Evolutionary conservation across 2,329 filamentous ascomycete genomes (phyloP).

Genomic region (Proliferodiscus dingleyae): DNA sequence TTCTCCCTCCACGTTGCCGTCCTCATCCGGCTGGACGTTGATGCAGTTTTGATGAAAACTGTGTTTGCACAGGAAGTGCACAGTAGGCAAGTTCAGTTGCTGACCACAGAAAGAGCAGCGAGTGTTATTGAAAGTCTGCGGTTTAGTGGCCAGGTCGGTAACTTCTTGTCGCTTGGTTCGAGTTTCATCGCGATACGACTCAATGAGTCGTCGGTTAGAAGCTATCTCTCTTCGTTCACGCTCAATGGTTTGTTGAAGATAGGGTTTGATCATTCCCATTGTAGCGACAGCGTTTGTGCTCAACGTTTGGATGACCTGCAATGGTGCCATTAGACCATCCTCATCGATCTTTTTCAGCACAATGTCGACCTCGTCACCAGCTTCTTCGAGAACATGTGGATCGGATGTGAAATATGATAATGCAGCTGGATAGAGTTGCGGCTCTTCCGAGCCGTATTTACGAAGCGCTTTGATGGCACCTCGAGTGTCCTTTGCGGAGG

Average conservation of each 20-base stretch:
- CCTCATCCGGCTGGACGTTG: constrained; percentile 43
- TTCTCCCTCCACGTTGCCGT: constrained; percentile 61
- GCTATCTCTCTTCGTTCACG: constrained; percentile 83
- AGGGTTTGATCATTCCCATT: constrained; percentile 95
- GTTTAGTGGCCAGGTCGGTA: constrained; percentile 69
- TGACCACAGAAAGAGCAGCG: constrained; percentile 75
- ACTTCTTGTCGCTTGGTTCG: constrained; percentile 75
- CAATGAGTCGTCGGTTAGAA: constrained; percentile 72
- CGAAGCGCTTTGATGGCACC: constrained; percentile 85
- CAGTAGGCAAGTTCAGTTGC: constrained; percentile 76
- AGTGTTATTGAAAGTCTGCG: constrained; percentile 84
- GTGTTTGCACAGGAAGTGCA: constrained; percentile 97
- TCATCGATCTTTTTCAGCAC: constrained; percentile 84
- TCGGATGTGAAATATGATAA: constrained; percentile 91
- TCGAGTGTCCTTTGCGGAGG: constrained; percentile 81
- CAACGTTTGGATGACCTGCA: constrained; percentile 94
- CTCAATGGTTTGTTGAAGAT: constrained; percentile 82
- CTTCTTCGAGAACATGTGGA: constrained; percentile 74
- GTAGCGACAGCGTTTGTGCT: constrained; percentile 77
- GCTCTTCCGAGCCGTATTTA: constrained; percentile 89
- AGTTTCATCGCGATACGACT: constrained; percentile 80
- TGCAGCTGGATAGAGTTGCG: constrained; percentile 86
- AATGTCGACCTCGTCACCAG: constrained; percentile 75
- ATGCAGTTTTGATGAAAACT: constrained; percentile 92
- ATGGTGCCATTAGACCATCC: constrained; percentile 87